Conservation (phyloP, 1,284 basidiomycete genomes). For the Trichosporon coremiiforme region DNA sequence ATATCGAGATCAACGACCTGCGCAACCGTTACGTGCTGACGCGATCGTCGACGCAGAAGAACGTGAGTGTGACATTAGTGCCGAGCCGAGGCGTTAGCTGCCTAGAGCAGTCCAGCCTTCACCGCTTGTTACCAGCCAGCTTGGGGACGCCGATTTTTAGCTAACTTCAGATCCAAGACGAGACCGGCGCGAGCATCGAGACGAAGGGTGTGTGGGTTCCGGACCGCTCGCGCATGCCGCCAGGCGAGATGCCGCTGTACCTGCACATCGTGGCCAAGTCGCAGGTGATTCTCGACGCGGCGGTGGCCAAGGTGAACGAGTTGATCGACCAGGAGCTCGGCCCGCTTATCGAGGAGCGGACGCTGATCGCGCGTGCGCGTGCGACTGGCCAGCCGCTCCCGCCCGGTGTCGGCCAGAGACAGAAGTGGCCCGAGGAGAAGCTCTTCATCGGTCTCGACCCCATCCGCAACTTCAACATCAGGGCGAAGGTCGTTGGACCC, state of each 20-base stretch:
- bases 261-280: constrained; percentile 87
- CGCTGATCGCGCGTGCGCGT: constrained; percentile 54
- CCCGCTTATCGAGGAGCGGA: constrained; percentile 82
- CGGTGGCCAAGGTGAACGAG: constrained; percentile 80
- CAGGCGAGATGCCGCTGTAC: constrained; percentile 90
- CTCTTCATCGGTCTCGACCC: constrained; percentile 82
- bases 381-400: constrained; percentile 48
- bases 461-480: constrained; percentile 93
- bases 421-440: constrained; percentile 97
- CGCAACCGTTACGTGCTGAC: constrained; percentile 94
- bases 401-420: constrained; percentile 53
- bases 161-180: constrained; percentile 71
- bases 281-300: constrained; percentile 75
- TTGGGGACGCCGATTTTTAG: background rate
- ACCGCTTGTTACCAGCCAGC: background rate
- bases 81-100: no score
- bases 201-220: constrained; percentile 95
- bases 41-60: constrained; percentile 86
- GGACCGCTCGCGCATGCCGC: constrained; percentile 81
- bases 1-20: constrained; percentile 94
- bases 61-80: constrained; percentile 71
- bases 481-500: constrained; percentile 96
- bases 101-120: background rate
- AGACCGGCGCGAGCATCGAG: constrained; percentile 84
- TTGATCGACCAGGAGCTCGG: constrained; percentile 82